Evolutionary conservation across 2,329 filamentous ascomycete genomes (phyloP).

Genomic region (Neofusicoccum laricinum): DNA sequence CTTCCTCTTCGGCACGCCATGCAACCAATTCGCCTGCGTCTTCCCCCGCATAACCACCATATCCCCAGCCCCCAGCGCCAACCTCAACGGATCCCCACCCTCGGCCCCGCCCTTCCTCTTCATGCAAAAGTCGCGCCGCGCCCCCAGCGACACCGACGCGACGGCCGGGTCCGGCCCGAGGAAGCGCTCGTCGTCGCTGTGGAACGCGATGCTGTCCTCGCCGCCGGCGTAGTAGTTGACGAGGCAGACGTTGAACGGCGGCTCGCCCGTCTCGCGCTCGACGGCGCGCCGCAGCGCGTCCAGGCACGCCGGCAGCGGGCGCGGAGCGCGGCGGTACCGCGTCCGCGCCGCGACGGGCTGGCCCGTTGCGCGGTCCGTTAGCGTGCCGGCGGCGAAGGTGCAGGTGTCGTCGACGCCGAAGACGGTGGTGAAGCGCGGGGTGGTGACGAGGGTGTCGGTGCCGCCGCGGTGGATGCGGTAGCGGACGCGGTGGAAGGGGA

Average conservation of each 20-base stretch:
- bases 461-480: slow-evolving; percentile 70
- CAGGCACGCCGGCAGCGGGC: slow-evolving; percentile 69
- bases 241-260: slow-evolving; percentile 71
- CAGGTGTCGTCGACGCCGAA: slow-evolving; percentile 64
- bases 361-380: slow-evolving; percentile 45
- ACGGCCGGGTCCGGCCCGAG: slow-evolving; percentile 68
- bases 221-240: slow-evolving; percentile 83
- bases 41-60: slow-evolving; percentile 75
- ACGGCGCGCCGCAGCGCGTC: slow-evolving; percentile 61
- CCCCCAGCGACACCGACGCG: slow-evolving; percentile 71
- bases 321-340: slow-evolving; percentile 61
- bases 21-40: slow-evolving; percentile 75
- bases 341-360: slow-evolving; percentile 36
- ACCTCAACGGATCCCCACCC: slow-evolving; percentile 43
- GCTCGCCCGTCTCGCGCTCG: slow-evolving; percentile 62
- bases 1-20: slow-evolving; percentile 73
- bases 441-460: slow-evolving; percentile 60
- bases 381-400: slow-evolving; percentile 49
- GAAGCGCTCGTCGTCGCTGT: slow-evolving; percentile 78
- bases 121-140: slow-evolving; percentile 71
- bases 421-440: slow-evolving; percentile 60
- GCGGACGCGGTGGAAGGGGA: slow-evolving; percentile 74
- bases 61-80: slow-evolving; percentile 64
- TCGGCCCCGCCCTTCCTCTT: slow-evolving; percentile 64
- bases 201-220: slow-evolving; percentile 73